These are phyloP conservation scores for Cercospora citrullina DNA, from an alignment of 2,329 filamentous ascomycete species.

Conservation along the genomic window DNA sequence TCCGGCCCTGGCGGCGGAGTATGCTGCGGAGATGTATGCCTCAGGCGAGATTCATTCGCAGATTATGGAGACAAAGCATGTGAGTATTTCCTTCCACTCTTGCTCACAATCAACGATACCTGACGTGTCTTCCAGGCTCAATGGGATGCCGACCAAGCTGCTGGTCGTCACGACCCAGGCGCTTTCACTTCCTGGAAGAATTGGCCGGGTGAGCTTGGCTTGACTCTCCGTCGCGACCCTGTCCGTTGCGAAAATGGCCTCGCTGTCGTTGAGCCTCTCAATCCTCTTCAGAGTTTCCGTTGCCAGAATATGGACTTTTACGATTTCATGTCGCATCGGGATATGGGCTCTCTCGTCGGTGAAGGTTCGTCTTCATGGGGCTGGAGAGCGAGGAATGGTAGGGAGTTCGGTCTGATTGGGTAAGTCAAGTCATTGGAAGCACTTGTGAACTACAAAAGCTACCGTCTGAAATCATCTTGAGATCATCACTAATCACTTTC, in stretches of 20 bases:
- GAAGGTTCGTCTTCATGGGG: constrained; percentile 45
- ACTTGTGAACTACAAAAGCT: no score
- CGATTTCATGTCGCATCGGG: constrained; percentile 56
- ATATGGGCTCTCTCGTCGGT: constrained; percentile 43
- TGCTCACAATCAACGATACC: neutral
- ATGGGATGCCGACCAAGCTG: neutral
- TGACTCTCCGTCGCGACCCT: neutral
- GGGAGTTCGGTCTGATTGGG: constrained; percentile 57
- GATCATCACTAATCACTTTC: neutral
- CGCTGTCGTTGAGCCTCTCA: constrained; percentile 3
- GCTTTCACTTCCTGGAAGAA: constrained; percentile 2
- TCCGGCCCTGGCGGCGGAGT: constrained; percentile 5
- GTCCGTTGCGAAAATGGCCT: neutral
- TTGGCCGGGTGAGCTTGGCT: neutral
- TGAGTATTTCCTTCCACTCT: neutral
- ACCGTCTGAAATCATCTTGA: no score
- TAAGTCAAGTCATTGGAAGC: neutral
- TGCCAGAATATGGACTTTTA: constrained; percentile 54
- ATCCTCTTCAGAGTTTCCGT: neutral
- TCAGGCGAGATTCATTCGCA: constrained; percentile 23
- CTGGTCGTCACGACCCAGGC: neutral
- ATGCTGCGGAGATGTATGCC: constrained; percentile 22
- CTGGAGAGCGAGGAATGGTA: constrained; percentile 54
- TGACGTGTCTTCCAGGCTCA: neutral
- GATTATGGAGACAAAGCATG: constrained; percentile 27